Evolutionary conservation across 225 moss, liverwort and hornwort species (phyloP), one percentile per base, ranked within the genome.

Genomic region (Takakia lepidozioides): DNA sequence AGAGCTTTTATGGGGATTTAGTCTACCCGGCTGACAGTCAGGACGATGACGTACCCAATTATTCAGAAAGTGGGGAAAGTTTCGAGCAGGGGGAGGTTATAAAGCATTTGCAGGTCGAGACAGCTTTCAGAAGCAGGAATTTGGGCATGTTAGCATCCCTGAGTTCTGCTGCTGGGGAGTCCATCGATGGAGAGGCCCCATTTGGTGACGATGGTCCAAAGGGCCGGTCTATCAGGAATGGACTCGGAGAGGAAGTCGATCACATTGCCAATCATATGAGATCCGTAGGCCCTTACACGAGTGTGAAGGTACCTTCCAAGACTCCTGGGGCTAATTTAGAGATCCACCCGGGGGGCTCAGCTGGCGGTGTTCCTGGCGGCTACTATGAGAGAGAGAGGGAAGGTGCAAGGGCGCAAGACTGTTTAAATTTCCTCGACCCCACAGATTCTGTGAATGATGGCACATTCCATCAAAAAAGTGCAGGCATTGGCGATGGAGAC

Each of bases 161-260:
- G 60, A 88, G 84, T 59, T 81, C 78, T 20, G 84, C 82, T 44
- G 88, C 79, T 10, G 88, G 81, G 41, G 78, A 84, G 19, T 74
- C 84, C 13, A 56, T 81, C 42, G 78, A 88, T 60, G 88, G 84
- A n/a, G 81, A 79, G 37, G 78, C 61, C 32, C 78, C 73, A 2
- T 54, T 81, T 37, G 75, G 72, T 25, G 72, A 71, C 5, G 40
- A 49, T 27, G 42, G 42, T 20, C n/a, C n/a, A n/a, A 34, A 26
- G 35, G 66, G 45, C 38, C 61, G 57, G 13, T 29, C 22, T 15
- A 72, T 63, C 36, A 55, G 58, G 17, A 20, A 38, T 41, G 54
- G 46, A 6, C 27, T 58, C 23, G 43, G 42, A 23, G 66, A 67
- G 24, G 54, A 48, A 43, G 42, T 38, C 36, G 69, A 46, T 40